Percentiles rank a stretch among this genome's conserved stretches.
phyloP scores from a whole-genome alignment of 345 rosid genomes.

The Euphorbia pulcherrima region DNA sequence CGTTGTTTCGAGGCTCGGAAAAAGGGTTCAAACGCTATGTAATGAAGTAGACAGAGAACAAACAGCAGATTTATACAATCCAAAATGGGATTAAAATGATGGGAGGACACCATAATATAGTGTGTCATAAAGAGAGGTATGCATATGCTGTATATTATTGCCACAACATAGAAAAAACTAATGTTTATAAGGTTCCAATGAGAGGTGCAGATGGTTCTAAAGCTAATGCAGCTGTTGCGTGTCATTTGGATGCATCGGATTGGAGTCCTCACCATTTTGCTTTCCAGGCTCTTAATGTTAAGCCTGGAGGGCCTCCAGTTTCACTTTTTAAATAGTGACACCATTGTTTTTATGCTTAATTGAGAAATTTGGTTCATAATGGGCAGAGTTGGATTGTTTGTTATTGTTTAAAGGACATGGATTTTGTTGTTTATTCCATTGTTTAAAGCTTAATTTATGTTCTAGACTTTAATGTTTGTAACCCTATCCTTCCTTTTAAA shows the following conservation, averaged over 20 bases:
- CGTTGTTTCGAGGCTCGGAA: not conserved
- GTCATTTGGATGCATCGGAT: constrained; percentile 16
- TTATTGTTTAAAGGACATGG: too few species aligned
- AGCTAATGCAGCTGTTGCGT: constrained; percentile 1
- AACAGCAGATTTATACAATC: constrained; percentile 2
- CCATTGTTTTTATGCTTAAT: constrained; percentile 12
- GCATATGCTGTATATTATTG: constrained; percentile 18
- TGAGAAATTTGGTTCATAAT: too few species aligned
- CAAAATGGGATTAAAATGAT: not conserved
- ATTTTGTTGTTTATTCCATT: too few species aligned
- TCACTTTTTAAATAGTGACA: constrained; percentile 12
- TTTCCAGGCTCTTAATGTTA: constrained; percentile 9
- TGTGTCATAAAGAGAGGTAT: constrained; percentile 18
- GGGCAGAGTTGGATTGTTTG: too few species aligned
- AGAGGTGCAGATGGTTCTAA: constrained; percentile 9
- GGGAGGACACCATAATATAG: constrained; percentile 5
- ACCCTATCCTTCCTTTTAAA: too few species aligned
- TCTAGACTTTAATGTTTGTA: too few species aligned
- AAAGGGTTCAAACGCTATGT: not conserved
- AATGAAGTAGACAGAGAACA: constrained; percentile 5
- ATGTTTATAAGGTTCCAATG: constrained; percentile 7
- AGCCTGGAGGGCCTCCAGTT: constrained; percentile 12
- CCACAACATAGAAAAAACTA: constrained; percentile 5
- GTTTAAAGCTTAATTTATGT: too few species aligned
- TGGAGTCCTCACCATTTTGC: constrained; percentile 20